Conservation (phyloP, 495 filamentous ascomycete species). For the Glarea lozoyensis region DNA sequence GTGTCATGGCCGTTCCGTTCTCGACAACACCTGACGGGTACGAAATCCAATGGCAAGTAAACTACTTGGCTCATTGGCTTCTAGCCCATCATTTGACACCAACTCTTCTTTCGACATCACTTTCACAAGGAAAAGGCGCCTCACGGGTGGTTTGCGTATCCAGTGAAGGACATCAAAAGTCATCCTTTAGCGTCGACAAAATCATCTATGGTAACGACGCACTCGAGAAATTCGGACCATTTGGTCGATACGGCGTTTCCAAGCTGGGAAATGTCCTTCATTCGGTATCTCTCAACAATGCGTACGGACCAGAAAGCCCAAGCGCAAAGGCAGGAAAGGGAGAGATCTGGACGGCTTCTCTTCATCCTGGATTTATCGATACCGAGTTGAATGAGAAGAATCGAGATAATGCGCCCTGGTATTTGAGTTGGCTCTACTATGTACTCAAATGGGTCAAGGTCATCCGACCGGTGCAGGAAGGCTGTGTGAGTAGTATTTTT, state of each 20-base stretch:
- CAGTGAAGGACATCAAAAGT: constrained; percentile 29
- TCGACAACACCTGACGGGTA: constrained; percentile 19
- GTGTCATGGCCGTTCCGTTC: constrained; percentile 12
- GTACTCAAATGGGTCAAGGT: too few species aligned
- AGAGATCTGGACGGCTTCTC: background rate
- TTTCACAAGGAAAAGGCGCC: constrained; percentile 1
- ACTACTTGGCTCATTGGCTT: constrained; percentile 40
- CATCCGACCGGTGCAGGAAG: too few species aligned
- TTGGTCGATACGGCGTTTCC: constrained; percentile 41
- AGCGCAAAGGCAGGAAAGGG: background rate
- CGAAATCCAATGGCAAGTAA: constrained; percentile 45
- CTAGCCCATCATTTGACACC: constrained; percentile 31
- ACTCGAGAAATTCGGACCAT: constrained; percentile 13
- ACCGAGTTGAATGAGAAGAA: background rate
- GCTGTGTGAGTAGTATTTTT: too few species aligned
- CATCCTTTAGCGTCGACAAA: constrained; percentile 28
- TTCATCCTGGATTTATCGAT: background rate
- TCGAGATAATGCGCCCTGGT: too few species aligned
- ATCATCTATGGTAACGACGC: constrained; percentile 7
- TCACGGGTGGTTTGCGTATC: constrained; percentile 20
- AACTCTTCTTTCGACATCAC: constrained; percentile 29
- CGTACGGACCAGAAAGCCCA: background rate
- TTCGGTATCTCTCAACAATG: constrained; percentile 4
- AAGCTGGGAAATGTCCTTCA: constrained; percentile 52
- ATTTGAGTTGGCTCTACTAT: too few species aligned